These are phyloP conservation scores for Nidula niveotomentosa DNA, from an alignment of 1,284 basidiomycete species.

Conservation along the genomic window DNA sequence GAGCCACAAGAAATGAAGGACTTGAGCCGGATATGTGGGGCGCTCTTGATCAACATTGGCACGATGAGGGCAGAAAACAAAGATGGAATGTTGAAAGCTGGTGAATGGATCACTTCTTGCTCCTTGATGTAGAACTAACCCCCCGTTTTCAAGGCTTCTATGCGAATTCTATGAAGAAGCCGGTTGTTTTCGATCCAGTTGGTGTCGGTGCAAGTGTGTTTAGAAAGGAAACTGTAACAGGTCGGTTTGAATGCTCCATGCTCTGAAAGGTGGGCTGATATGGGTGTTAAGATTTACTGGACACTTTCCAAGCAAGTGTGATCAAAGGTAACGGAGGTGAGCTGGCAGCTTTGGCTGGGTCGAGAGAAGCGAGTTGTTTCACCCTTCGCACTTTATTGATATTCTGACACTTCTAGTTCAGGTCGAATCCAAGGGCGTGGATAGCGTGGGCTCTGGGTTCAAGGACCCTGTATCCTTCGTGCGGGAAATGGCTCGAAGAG, in stretches of 20 bases:
- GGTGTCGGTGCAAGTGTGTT: conserved; percentile 86
- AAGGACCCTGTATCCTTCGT: conserved; percentile 76
- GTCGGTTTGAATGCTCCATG: conserved; percentile 25
- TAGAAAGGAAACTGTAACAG: conserved; percentile 58
- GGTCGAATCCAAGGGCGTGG: conserved; percentile 87
- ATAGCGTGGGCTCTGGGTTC: conserved; percentile 79
- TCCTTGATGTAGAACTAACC: background rate
- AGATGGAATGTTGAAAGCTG: conserved; percentile 83
- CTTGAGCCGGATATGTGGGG: conserved; percentile 66
- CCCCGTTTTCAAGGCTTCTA: conserved; percentile 35
- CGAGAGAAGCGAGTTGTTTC: conserved; percentile 57
- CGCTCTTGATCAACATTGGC: conserved; percentile 89
- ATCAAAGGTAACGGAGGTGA: conserved; percentile 98
- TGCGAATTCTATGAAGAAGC: conserved; percentile 76
- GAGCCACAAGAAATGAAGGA: conserved; percentile 84
- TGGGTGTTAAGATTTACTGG: conserved; percentile 60
- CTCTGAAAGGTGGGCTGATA: background rate
- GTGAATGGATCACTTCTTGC: conserved; percentile 28
- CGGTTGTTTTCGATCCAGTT: conserved; percentile 92
- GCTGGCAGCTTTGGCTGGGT: conserved; percentile 76
- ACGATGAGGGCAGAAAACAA: conserved; percentile 67
- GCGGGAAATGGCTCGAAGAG: conserved; percentile 67
- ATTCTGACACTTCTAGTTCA: conserved; percentile 20
- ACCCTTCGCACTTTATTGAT: background rate
- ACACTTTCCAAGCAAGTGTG: conserved; percentile 85